A percentile compares a stretch with the other conserved stretches of the same genome.
phyloP scores from a whole-genome alignment of 495 filamentous ascomycete genomes.

The Daldinia childiae region DNA sequence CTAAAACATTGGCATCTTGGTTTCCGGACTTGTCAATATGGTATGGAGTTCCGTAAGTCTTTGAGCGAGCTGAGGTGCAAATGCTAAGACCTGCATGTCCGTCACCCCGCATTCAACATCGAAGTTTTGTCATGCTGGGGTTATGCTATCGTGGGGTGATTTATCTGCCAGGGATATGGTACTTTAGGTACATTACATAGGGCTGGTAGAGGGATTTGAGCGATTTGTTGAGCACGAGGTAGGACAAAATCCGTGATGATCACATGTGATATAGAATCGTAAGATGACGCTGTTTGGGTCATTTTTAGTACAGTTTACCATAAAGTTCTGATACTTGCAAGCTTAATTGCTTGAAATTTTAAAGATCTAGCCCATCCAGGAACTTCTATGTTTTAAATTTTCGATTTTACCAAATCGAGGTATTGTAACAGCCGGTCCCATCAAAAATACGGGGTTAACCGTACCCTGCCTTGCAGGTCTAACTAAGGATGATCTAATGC shows the following conservation, averaged over 20 bases:
- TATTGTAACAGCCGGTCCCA: conserved; percentile 12
- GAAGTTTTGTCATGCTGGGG: conserved; percentile 11
- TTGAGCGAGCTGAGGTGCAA: background rate
- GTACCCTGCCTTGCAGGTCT: conserved; percentile 19
- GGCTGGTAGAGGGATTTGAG: conserved; percentile 34
- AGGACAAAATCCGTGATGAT: conserved; percentile 1
- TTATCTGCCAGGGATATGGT: conserved; percentile 2
- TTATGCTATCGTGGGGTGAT: conserved; percentile 27
- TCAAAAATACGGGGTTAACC: conserved; percentile 32
- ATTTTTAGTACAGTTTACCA: conserved; percentile 13
- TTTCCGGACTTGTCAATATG: conserved; percentile 17
- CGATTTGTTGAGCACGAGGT: conserved; percentile 29
- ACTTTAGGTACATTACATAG: background rate
- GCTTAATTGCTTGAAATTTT: conserved; percentile 9
- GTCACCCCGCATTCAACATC: conserved; percentile 37
- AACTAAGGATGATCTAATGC: conserved; percentile 12
- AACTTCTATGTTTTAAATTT: conserved; percentile 8
- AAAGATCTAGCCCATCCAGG: conserved; percentile 4
- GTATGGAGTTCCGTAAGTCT: conserved; percentile 30
- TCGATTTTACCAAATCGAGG: conserved; percentile 2
- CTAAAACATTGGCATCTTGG: background rate
- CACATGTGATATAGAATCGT: conserved; percentile 27
- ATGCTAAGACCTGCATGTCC: conserved; percentile 15
- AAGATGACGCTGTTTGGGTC: conserved; percentile 16
- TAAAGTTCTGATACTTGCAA: conserved; percentile 8